phyloP scores from a whole-genome alignment of 2,329 filamentous ascomycete genomes.

The Claviceps cyperi region DNA sequence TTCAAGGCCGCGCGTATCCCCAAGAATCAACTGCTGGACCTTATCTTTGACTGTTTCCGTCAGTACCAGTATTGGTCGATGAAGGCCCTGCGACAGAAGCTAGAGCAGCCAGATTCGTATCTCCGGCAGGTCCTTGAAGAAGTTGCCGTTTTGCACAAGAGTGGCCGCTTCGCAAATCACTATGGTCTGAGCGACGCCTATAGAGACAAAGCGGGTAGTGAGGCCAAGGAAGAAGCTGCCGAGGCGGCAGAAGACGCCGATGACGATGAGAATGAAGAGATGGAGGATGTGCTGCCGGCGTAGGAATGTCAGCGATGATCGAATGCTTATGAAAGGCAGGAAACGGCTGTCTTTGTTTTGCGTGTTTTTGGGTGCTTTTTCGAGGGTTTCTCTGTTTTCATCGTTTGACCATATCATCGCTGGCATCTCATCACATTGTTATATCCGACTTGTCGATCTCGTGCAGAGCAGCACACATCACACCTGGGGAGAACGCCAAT shows the following conservation, averaged over 20 bases:
- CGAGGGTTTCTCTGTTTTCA: too few species aligned
- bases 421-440: too few species aligned
- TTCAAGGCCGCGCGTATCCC: slow-evolving; percentile 78
- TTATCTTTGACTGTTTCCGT: slow-evolving; percentile 70
- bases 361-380: neutral
- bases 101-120: slow-evolving; percentile 86
- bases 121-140: slow-evolving; percentile 73
- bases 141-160: slow-evolving; percentile 69
- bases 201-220: slow-evolving; percentile 22
- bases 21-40: slow-evolving; percentile 74
- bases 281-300: slow-evolving; percentile 55
- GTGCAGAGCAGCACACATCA: too few species aligned
- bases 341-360: neutral
- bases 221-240: slow-evolving; percentile 37
- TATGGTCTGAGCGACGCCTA: slow-evolving; percentile 62
- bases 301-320: slow-evolving; percentile 3
- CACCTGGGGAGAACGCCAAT: too few species aligned
- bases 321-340: too few species aligned
- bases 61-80: slow-evolving; percentile 90
- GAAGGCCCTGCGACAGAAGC: slow-evolving; percentile 61
- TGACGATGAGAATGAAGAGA: slow-evolving; percentile 55
- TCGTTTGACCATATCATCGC: too few species aligned
- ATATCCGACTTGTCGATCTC: too few species aligned
- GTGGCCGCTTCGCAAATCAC: slow-evolving; percentile 69
- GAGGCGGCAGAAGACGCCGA: slow-evolving; percentile 49